phyloP scores from a whole-genome alignment of 1,284 basidiomycete species.

The Moniliella sp. region DNA sequence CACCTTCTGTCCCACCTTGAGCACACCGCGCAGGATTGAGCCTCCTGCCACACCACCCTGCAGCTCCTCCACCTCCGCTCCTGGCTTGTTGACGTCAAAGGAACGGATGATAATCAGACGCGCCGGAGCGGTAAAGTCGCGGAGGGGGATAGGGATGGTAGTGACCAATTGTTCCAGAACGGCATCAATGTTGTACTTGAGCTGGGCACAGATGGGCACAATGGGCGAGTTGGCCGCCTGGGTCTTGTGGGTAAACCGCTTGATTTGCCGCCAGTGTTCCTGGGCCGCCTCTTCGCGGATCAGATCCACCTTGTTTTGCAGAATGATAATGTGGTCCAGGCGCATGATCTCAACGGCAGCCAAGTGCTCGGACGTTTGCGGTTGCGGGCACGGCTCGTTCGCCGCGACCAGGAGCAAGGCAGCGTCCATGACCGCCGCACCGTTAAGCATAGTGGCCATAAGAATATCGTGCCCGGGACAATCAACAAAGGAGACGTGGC shows the following conservation, averaged over 20 bases:
- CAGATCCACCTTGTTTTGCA: conserved; percentile 43
- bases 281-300: conserved; percentile 30
- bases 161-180: conserved; percentile 97
- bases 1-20: conserved; percentile 72
- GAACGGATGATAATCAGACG: conserved; percentile 92
- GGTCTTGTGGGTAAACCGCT: conserved; percentile 42
- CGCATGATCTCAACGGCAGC: conserved; percentile 99
- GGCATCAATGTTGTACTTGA: conserved; percentile 98
- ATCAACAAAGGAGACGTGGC: conserved; percentile 69
- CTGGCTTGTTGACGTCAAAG: conserved; percentile 99
- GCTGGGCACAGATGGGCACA: conserved; percentile 89
- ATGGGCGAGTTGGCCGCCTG: conserved; percentile 90
- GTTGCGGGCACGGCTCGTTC: conserved; percentile 95
- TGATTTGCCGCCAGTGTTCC: conserved; percentile 31
- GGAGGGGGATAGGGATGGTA: conserved; percentile 74
- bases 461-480: conserved; percentile 42
- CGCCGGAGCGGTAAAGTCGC: conserved; percentile 76
- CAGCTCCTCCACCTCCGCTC: conserved; percentile 82
- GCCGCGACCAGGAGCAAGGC: conserved; percentile 81
- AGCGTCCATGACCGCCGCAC: conserved; percentile 95
- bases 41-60: conserved; percentile 96
- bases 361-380: conserved; percentile 91
- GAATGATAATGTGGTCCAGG: conserved; percentile 85
- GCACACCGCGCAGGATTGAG: conserved; percentile 75
- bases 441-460: conserved; percentile 99